Percentiles rank a stretch among this genome's conserved stretches.
Conservation (phyloP, 2,329 filamentous ascomycete species). For the Hymenoscyphus fructigenus region DNA sequence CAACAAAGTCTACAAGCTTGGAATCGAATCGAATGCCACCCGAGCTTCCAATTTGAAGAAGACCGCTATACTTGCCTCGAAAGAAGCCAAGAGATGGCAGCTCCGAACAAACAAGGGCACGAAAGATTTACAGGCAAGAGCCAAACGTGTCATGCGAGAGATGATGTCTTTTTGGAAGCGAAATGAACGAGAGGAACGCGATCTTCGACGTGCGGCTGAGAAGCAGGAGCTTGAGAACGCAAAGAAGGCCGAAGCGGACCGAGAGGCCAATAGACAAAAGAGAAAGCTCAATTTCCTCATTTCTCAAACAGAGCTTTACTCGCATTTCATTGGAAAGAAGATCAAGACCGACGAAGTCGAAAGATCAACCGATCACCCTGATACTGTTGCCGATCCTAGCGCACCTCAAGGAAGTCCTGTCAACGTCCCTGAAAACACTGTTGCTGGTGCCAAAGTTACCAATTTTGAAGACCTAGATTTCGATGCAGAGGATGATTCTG, state of each 20-base stretch:
- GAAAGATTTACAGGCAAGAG: constrained; percentile 94
- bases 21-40: constrained; percentile 78
- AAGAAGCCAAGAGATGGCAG: constrained; percentile 97
- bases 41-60: constrained; percentile 97
- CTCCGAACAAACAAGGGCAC: constrained; percentile 96
- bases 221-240: constrained; percentile 95
- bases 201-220: constrained; percentile 90
- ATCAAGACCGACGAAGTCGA: constrained; percentile 97
- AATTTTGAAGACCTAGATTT: constrained; percentile 95
- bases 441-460: constrained; percentile 71
- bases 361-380: constrained; percentile 79
- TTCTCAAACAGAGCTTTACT: constrained; percentile 97
- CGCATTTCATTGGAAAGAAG: constrained; percentile 99
- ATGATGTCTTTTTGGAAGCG: constrained; percentile 99
- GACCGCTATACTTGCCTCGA: constrained; percentile 93
- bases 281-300: constrained; percentile 99
- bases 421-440: constrained; percentile 53
- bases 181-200: constrained; percentile 95
- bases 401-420: constrained; percentile 38
- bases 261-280: constrained; percentile 95
- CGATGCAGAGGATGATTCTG: constrained; percentile 87
- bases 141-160: constrained; percentile 97
- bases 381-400: constrained; percentile 53
- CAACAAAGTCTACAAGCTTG: constrained; percentile 86
- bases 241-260: constrained; percentile 93